Evolutionary conservation across 805 yeast genomes (phyloP).

Genomic region (Lipomyces lipofer): DNA sequence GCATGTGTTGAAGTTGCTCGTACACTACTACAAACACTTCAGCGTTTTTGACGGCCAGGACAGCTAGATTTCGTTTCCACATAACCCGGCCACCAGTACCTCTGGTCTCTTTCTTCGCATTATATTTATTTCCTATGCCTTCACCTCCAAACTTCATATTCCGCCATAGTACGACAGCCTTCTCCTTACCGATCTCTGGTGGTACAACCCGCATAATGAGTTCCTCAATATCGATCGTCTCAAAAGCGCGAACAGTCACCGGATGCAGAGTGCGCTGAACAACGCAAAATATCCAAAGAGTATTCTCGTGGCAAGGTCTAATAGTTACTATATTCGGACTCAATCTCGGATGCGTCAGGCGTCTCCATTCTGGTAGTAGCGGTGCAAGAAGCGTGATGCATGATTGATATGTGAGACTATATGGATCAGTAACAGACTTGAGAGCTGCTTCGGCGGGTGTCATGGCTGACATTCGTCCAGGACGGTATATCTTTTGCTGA

Average conservation of each 20-base stretch:
- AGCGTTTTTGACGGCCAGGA: slow-evolving; percentile 29
- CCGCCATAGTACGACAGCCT: slow-evolving; percentile 28
- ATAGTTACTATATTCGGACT: slow-evolving; percentile 31
- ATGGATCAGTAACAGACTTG: slow-evolving; percentile 23
- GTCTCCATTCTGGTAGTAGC: slow-evolving; percentile 24
- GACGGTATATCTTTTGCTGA: slow-evolving; percentile 7
- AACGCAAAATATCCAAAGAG: slow-evolving; percentile 30
- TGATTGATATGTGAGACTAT: slow-evolving; percentile 26
- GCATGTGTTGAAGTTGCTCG: slow-evolving; percentile 2
- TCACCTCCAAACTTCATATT: slow-evolving; percentile 32
- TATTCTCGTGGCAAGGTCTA: slow-evolving; percentile 29
- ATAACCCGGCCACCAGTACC: slow-evolving; percentile 29
- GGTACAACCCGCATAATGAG: slow-evolving; percentile 27
- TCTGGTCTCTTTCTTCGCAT: slow-evolving; percentile 27
- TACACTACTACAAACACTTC: slow-evolving; percentile 30
- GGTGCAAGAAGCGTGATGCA: slow-evolving; percentile 28
- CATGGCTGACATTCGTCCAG: slow-evolving; percentile 29
- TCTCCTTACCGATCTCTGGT: slow-evolving; percentile 25
- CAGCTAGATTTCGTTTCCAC: slow-evolving; percentile 32
- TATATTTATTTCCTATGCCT: slow-evolving; percentile 16
- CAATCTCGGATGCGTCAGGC: slow-evolving; percentile 28
- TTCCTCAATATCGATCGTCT: slow-evolving; percentile 30
- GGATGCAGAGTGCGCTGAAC: slow-evolving; percentile 30
- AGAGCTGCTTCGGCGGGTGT: slow-evolving; percentile 25
- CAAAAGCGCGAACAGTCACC: slow-evolving; percentile 31